Evolutionary conservation across 768 basidiomycete species (phyloP).

Genomic region (Cubamyces lactineus): DNA sequence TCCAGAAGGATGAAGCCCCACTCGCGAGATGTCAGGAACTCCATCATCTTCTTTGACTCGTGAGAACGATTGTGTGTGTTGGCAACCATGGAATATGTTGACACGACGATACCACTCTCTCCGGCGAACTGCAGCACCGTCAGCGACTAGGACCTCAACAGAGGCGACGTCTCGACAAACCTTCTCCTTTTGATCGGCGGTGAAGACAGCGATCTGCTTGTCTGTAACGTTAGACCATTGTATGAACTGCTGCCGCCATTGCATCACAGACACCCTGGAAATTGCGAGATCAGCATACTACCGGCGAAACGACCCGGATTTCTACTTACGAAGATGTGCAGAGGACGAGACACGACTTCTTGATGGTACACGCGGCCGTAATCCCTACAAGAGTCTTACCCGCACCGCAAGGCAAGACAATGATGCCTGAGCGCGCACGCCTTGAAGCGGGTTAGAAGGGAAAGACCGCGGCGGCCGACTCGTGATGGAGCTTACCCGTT

Average conservation of each 20-base stretch:
- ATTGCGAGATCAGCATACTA: background rate
- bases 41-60: constrained; percentile 99
- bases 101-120: constrained; percentile 97
- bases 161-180: constrained; percentile 42
- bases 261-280: constrained; percentile 87
- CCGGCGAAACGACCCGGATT: background rate
- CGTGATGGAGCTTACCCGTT: constrained; percentile 69
- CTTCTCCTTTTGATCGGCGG: constrained; percentile 97
- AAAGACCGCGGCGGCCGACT: constrained; percentile 3
- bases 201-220: constrained; percentile 95
- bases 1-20: constrained; percentile 99
- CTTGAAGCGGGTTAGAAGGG: constrained; percentile 44
- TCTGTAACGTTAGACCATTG: constrained; percentile 99
- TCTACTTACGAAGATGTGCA: constrained; percentile 93
- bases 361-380: constrained; percentile 98
- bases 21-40: constrained; percentile 95
- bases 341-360: constrained; percentile 96
- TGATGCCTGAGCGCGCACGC: constrained; percentile 96
- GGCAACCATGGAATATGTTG: constrained; percentile 99
- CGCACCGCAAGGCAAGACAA: constrained; percentile 97
- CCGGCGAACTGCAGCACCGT: constrained; percentile 77
- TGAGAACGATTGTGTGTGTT: constrained; percentile 99
- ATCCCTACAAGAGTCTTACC: constrained; percentile 99
- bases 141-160: constrained; percentile 8
- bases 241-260: constrained; percentile 99